Conservation (phyloP, 495 filamentous ascomycete species). For the Amphirosellinia nigrospora region DNA sequence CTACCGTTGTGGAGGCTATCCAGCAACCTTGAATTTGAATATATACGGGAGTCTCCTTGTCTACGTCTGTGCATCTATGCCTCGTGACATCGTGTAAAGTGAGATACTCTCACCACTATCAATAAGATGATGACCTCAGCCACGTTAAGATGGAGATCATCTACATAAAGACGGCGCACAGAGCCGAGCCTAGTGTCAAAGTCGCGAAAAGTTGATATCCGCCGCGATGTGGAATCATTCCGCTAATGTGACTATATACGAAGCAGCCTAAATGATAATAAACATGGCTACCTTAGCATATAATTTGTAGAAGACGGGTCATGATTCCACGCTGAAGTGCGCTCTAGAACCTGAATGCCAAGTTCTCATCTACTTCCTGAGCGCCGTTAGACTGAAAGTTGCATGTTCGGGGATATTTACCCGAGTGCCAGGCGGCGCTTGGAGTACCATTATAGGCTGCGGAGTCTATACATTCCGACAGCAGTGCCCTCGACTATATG, state of each 20-base stretch:
- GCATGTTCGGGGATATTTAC: neutral
- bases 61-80: too few relatives aligned
- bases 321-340: neutral
- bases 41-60: too few relatives aligned
- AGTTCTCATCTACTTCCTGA: neutral
- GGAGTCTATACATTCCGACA: constrained; percentile 8
- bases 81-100: too few relatives aligned
- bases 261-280: neutral
- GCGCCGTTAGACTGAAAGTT: neutral
- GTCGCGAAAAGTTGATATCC: neutral
- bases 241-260: neutral
- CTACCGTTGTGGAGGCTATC: too few relatives aligned
- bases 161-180: neutral
- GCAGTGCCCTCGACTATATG: neutral
- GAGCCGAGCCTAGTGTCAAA: neutral
- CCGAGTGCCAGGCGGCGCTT: neutral
- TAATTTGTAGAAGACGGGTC: neutral
- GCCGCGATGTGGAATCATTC: neutral
- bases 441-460: neutral
- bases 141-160: neutral
- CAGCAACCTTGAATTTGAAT: too few relatives aligned
- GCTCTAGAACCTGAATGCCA: neutral
- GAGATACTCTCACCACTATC: too few relatives aligned
- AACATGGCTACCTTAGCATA: neutral
- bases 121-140: neutral